Evolutionary conservation across 257 asterid genomes (phyloP).

Genomic region (Ocimum tenuiflorum): DNA sequence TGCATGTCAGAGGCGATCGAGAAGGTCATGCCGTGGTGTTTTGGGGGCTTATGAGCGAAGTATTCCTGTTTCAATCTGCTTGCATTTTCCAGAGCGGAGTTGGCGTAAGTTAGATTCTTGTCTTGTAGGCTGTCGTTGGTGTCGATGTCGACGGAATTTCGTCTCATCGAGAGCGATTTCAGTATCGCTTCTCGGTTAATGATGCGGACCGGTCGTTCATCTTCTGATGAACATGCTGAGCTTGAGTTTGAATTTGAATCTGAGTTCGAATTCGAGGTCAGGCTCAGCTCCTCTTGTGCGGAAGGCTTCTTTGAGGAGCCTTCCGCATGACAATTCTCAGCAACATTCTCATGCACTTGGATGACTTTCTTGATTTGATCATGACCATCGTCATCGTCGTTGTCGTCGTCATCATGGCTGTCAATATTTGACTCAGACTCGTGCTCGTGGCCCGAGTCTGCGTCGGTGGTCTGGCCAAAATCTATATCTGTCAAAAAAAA

Average conservation of each 20-base stretch:
- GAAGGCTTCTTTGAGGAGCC: conserved; percentile 24
- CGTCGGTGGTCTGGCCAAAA: conserved; percentile 26
- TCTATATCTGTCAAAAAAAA: conserved; percentile 28
- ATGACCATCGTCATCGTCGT: conserved; percentile 18
- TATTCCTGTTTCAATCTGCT: conserved; percentile 32
- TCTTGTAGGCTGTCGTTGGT: conserved; percentile 3
- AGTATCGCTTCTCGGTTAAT: conserved; percentile 65
- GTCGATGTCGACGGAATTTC: conserved; percentile 29
- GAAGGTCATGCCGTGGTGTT: conserved; percentile 35
- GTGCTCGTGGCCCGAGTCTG: conserved; percentile 23
- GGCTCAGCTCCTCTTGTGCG: conserved; percentile 11
- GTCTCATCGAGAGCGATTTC: conserved; percentile 50
- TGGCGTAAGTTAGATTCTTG: conserved; percentile 7
- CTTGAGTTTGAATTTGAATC: conserved; percentile 34
- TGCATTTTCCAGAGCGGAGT: conserved; percentile 23
- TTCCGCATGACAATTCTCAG: not conserved
- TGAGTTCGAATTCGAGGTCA: not conserved
- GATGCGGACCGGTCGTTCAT: conserved; percentile 37
- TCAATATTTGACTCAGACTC: conserved; percentile 23
- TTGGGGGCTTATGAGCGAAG: conserved; percentile 21
- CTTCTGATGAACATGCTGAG: conserved; percentile 42
- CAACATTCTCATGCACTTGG: conserved; percentile 21
- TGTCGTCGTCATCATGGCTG: not conserved
- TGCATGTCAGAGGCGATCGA: conserved; percentile 91
- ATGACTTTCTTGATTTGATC: conserved; percentile 41